phyloP scores from a whole-genome alignment of 2,329 filamentous ascomycete species.

The Penicillium verrucosum region DNA sequence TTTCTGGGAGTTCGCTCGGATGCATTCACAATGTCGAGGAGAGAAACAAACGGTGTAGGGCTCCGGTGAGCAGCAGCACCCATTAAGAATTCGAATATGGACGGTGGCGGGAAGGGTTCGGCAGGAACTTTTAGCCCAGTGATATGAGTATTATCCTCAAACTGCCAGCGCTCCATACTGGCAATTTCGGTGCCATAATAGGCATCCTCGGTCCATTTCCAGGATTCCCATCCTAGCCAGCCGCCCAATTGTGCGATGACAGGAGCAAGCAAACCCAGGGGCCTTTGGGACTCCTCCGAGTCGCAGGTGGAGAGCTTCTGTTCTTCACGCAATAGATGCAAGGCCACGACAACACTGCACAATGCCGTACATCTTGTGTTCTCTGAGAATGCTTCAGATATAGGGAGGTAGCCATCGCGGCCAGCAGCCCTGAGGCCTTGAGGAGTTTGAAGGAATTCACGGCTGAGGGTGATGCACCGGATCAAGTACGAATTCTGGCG shows the following conservation, averaged over 20 bases:
- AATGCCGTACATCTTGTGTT: conserved; percentile 61
- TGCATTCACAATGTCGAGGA: conserved; percentile 48
- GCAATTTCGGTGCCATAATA: conserved; percentile 62
- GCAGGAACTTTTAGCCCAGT: conserved; percentile 43
- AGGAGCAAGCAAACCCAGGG: conserved; percentile 59
- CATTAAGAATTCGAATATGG: conserved; percentile 57
- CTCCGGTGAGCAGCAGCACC: conserved; percentile 35
- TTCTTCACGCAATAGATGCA: conserved; percentile 89
- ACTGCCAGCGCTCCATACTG: conserved; percentile 53
- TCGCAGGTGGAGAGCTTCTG: conserved; percentile 69
- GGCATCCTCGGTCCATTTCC: conserved; percentile 52
- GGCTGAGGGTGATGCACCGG: conserved; percentile 56
- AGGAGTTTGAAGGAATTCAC: conserved; percentile 61
- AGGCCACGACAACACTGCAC: conserved; percentile 65
- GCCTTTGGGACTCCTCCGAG: conserved; percentile 46
- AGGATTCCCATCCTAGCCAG: conserved; percentile 74
- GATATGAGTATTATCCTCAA: conserved; percentile 53
- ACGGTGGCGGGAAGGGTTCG: conserved; percentile 56
- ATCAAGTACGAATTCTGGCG: conserved; percentile 44
- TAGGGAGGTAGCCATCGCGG: conserved; percentile 64
- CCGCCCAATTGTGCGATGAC: conserved; percentile 74
- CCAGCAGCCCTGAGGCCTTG: conserved; percentile 56
- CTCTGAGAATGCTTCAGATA: conserved; percentile 51
- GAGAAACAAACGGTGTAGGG: conserved; percentile 47
- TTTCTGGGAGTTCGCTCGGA: conserved; percentile 29